Base-by-base conservation (phyloP, 2,329 filamentous ascomycete genomes). In the Metarhizium rileyi region DNA sequence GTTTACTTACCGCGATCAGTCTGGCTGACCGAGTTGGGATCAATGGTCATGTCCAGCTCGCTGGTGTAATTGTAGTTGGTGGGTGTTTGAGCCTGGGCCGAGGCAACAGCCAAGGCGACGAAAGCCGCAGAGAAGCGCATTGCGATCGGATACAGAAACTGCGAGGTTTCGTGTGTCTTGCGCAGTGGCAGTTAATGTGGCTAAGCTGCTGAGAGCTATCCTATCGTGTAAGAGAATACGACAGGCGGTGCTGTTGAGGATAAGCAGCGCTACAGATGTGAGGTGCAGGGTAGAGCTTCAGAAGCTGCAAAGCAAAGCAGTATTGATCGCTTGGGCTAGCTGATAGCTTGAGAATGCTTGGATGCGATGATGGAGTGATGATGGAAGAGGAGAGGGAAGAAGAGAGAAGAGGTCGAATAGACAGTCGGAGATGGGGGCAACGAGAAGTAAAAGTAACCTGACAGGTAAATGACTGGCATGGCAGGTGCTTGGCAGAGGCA, bases 81-180 rank as follows among this genome's bases (percentile, higher is more conserved):
- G n/a, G 23, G n/a, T n/a, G n/a, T 28, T 48, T 65, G 58, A 43
- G 64, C 63, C 53, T 70, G 67, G 46, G 72, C 71, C 52, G 66
- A 68, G 50, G 66, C 61, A 55, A 68, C 65, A 56, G 74, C 74
- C 55, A 77, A 63, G 61, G 70, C 69, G 56, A 71, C 57, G 55
- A 72, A 52, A 52, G 68, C 61, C 52, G 66, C 53, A 54, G 65
- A 63, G 55, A 62, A 62, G 57, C 70, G 71, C 72, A 74, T 75
- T 49, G 40, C 49, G 42, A 33, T 33, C 9, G 14, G 8, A 33
- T 10, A 46, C 55, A 66, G 20, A 18, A 26, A 7, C 20, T 36
- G 33, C 25, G 44, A 18, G 44, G 7, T 8, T 26, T 30, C 6
- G 26, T 33, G 20, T 18, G 36, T 5, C 8, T 22, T 20, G 36